Evolutionary conservation across 805 yeast genomes (phyloP).

Genomic region (Starmera dryadoides): DNA sequence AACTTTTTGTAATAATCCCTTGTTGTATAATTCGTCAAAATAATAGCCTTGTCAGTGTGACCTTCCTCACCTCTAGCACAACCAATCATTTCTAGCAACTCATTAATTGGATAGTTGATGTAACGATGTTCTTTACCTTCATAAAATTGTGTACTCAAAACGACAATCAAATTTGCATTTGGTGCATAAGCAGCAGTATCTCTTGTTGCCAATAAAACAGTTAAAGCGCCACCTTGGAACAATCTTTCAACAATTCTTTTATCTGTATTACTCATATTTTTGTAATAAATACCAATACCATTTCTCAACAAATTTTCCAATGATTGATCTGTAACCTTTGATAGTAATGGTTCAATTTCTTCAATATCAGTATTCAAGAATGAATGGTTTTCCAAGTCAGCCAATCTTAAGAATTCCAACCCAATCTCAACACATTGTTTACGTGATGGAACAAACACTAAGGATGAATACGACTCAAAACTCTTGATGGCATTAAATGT

Average conservation of each 20-base stretch:
- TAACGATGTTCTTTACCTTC: slow-evolving; percentile 71
- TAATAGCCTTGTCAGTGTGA: slow-evolving; percentile 34
- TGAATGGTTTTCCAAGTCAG: slow-evolving; percentile 27
- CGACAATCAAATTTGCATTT: slow-evolving; percentile 43
- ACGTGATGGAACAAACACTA: slow-evolving; percentile 55
- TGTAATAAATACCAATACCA: slow-evolving; percentile 63
- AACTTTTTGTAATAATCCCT: slow-evolving; percentile 64
- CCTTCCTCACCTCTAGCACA: slow-evolving; percentile 24
- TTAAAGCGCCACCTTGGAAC: slow-evolving; percentile 40
- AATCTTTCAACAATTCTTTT: slow-evolving; percentile 45
- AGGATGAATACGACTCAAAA: slow-evolving; percentile 24
- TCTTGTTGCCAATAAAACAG: slow-evolving; percentile 52
- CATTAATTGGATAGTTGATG: slow-evolving; percentile 59
- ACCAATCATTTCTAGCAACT: slow-evolving; percentile 60
- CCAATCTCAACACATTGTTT: slow-evolving; percentile 48
- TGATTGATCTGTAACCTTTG: slow-evolving; percentile 37
- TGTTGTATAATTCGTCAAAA: slow-evolving; percentile 51
- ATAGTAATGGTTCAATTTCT: slow-evolving; percentile 33
- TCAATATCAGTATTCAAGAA: slow-evolving; percentile 33
- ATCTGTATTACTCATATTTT: slow-evolving; percentile 51
- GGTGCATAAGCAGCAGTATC: slow-evolving; percentile 49
- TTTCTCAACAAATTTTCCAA: slow-evolving; percentile 35
- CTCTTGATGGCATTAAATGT: slow-evolving; percentile 34
- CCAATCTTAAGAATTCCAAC: slow-evolving; percentile 31
- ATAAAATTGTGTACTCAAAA: slow-evolving; percentile 63